Evolutionary conservation across 441 rosid genomes (phyloP).

Genomic region (Brassica hybrid): DNA sequence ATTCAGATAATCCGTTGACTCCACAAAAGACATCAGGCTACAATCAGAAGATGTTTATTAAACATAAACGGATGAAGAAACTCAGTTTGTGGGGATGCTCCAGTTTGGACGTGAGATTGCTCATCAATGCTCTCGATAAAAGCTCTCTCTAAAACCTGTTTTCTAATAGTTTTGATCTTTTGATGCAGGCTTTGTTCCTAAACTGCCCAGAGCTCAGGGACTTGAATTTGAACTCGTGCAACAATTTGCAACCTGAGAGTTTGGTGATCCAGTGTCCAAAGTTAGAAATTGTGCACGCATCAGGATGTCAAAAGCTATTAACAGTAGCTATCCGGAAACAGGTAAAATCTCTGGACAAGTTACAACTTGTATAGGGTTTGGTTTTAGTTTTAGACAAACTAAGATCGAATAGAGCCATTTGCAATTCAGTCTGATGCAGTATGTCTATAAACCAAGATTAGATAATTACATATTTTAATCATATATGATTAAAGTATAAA

Average conservation of each 20-base stretch:
- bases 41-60: constrained; percentile 87
- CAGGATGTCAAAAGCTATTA: constrained; percentile 72
- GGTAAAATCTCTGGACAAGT: constrained; percentile 50
- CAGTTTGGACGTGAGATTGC: constrained; percentile 82
- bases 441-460: not conserved
- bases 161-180: constrained; percentile 40
- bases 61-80: constrained; percentile 75
- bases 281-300: constrained; percentile 74
- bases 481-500: not conserved
- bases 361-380: constrained; percentile 18
- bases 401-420: not conserved
- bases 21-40: constrained; percentile 52
- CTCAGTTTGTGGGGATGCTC: constrained; percentile 99
- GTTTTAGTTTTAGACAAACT: not conserved
- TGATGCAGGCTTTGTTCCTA: constrained; percentile 81
- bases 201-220: constrained; percentile 91
- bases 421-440: not conserved
- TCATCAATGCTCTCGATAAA: not conserved
- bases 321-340: constrained; percentile 68
- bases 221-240: constrained; percentile 81
- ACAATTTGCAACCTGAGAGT: constrained; percentile 81
- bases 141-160: not conserved
- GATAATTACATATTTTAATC: not conserved
- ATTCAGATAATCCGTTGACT: constrained; percentile 46
- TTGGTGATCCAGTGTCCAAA: constrained; percentile 86